These are phyloP conservation scores for Suhomyces pyralidae DNA, from an alignment of 805 yeast genomes.

Conservation along the genomic window DNA sequence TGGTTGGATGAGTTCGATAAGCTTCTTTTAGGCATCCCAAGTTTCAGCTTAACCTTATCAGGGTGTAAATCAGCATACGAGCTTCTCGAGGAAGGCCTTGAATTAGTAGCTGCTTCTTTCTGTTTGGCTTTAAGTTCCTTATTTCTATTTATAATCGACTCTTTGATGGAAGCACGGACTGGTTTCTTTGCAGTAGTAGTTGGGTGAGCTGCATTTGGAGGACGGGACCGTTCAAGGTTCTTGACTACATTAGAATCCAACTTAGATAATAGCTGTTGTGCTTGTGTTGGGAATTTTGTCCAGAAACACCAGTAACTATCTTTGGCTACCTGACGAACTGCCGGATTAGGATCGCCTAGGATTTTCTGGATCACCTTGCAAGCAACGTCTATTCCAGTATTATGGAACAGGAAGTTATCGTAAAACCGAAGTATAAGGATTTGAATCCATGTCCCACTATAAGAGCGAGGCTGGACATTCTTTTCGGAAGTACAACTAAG, in stretches of 20 bases:
- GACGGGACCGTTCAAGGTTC: constrained; percentile 12
- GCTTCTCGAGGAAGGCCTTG: constrained; percentile 22
- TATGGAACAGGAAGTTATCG: constrained; percentile 26
- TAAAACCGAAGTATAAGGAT: constrained; percentile 55
- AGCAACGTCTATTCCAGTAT: constrained; percentile 36
- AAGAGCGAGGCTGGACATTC: constrained; percentile 66
- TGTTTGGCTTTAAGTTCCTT: constrained; percentile 31
- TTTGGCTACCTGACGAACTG: constrained; percentile 75
- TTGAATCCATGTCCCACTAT: constrained; percentile 68
- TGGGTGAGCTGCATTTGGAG: constrained; percentile 2
- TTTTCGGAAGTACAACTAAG: constrained; percentile 59
- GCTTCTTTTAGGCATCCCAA: constrained; percentile 3
- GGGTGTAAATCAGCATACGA: background rate
- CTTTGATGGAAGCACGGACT: constrained; percentile 46
- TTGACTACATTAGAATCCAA: constrained; percentile 13
- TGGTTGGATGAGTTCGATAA: background rate
- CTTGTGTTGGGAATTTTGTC: constrained; percentile 51
- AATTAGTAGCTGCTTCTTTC: constrained; percentile 13
- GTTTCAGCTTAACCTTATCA: background rate
- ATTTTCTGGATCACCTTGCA: constrained; percentile 57
- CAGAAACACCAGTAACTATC: constrained; percentile 69
- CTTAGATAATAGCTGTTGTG: constrained; percentile 34
- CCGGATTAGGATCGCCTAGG: constrained; percentile 73
- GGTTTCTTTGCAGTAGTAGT: constrained; percentile 14
- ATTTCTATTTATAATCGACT: constrained; percentile 44